Base-by-base conservation (phyloP, 164 flowering plant species). In the Cinnamomum micranthum region DNA sequence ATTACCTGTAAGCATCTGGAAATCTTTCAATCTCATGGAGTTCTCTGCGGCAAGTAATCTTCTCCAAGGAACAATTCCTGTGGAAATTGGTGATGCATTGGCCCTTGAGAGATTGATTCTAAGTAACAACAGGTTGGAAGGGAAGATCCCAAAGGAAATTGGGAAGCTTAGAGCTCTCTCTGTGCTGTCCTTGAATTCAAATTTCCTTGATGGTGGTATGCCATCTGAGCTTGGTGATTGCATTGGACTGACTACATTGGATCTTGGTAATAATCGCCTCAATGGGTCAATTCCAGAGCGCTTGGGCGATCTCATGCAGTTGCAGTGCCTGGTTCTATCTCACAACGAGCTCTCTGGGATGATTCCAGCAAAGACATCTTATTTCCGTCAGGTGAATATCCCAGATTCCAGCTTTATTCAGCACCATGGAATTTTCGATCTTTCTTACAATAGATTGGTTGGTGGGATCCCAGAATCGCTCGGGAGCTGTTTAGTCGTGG, bases 301-400 rank as follows among this genome's bases (percentile, higher is more conserved):
- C 33, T 55, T 82, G 24, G 78, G 76, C 0, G 79, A 79, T 33
- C 74, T 90, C 51, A 74, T 81, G 13, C 89, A 89, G 84, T 71
- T 92, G 15, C 92, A 90, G 47, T 88, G 92, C 80, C 73, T 91
- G 75, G 93, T 92, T 80, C 90, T 92, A 20, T 88, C 97, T 17
- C 83, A 85, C 75, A 92, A 92, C 71, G 75, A 80, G 77, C 83
- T 92, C 1, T 83, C 92, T 0, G 93, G 95, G 10, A 9, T 77
- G 0, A 90, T 92, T 50, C 95, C 97, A 1, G 81, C 81, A 58
- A 70, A 74, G 0, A 84, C 87, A 11, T 78, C 76, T 14, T 89
- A 88, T 77, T 90, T 89, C 60, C 86, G 80, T 7, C 86, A 89
- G 76, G 73, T 80, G 5, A 75, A 31, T 52, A 88, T 92, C 35